These are phyloP conservation scores for Pseudogymnoascus sp. DNA, from an alignment of 2,329 filamentous ascomycete genomes.

Conservation along the genomic window DNA sequence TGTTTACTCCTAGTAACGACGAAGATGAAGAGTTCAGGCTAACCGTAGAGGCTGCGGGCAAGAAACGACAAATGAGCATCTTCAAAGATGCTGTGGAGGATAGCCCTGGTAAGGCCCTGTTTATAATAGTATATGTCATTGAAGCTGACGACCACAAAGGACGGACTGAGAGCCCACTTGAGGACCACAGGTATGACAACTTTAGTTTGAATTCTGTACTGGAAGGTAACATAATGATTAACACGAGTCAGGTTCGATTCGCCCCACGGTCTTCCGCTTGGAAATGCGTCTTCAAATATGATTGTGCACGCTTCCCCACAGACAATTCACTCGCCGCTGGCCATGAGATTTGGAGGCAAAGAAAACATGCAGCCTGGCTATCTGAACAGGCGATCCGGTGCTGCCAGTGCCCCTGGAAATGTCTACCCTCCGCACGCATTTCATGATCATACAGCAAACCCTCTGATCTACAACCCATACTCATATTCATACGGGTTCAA, in stretches of 20 bases:
- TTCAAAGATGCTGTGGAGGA: conserved; percentile 24
- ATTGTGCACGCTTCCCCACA: conserved; percentile 20
- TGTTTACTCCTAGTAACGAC: conserved; percentile 20
- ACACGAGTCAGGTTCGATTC: conserved; percentile 21
- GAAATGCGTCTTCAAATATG: conserved; percentile 14
- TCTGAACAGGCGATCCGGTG: conserved; percentile 15
- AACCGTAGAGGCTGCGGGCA: conserved; percentile 22
- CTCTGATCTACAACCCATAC: conserved; percentile 23
- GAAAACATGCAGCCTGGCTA: conserved; percentile 21
- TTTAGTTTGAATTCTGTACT: not conserved
- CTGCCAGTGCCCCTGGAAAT: conserved; percentile 17
- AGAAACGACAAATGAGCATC: conserved; percentile 24
- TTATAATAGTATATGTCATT: not conserved
- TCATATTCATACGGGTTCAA: conserved; percentile 17
- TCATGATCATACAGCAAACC: conserved; percentile 23
- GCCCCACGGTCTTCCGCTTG: conserved; percentile 18
- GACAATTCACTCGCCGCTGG: conserved; percentile 18
- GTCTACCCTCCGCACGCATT: conserved; percentile 23
- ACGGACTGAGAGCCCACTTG: conserved; percentile 26
- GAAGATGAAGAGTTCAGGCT: conserved; percentile 27
- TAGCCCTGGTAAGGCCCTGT: conserved; percentile 22
- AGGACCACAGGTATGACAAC: conserved; percentile 23
- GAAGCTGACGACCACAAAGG: conserved; percentile 14
- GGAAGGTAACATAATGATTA: not conserved
- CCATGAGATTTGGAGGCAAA: conserved; percentile 19